A percentile compares a stretch with the other conserved stretches of the same genome.
phyloP scores from a whole-genome alignment of 257 asterid genomes.

The Striga asiatica region DNA sequence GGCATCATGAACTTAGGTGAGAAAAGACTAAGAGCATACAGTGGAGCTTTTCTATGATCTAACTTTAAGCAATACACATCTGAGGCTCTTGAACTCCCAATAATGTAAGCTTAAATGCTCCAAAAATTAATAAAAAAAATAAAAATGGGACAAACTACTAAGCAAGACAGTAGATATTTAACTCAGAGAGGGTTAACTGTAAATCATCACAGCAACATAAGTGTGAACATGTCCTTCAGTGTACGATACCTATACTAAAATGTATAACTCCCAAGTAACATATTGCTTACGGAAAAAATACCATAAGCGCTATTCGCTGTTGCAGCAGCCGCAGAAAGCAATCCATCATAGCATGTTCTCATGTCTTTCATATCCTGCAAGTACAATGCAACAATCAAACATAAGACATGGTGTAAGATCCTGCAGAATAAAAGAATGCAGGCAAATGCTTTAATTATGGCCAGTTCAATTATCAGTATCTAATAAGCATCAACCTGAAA shows the following conservation, averaged over 20 bases:
- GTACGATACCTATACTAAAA: background rate
- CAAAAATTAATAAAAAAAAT: background rate
- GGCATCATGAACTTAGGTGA: too few species aligned
- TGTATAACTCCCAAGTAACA: background rate
- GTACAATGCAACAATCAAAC: background rate
- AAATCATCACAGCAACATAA: background rate
- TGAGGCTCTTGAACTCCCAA: background rate
- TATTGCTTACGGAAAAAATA: conserved; percentile 13
- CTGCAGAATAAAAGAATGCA: background rate
- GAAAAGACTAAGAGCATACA: too few species aligned
- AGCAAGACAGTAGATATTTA: background rate
- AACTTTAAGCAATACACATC: background rate
- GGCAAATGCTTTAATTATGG: too few species aligned
- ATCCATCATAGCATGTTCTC: conserved; percentile 77
- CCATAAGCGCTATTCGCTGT: conserved; percentile 84
- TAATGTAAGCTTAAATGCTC: background rate
- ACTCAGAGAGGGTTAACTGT: background rate
- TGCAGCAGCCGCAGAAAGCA: conserved; percentile 94
- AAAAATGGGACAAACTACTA: background rate
- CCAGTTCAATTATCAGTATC: too few species aligned
- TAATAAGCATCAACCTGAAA: too few species aligned
- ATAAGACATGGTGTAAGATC: background rate
- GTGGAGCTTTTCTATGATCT: too few species aligned
- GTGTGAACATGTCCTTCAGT: too few species aligned
- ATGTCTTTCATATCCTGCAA: conserved; percentile 83